A percentile compares a stretch with the other conserved stretches of the same genome.
These are phyloP conservation scores for Monosporascus sp. DNA, from an alignment of 2,329 filamentous ascomycete genomes.

Conservation along the genomic window DNA sequence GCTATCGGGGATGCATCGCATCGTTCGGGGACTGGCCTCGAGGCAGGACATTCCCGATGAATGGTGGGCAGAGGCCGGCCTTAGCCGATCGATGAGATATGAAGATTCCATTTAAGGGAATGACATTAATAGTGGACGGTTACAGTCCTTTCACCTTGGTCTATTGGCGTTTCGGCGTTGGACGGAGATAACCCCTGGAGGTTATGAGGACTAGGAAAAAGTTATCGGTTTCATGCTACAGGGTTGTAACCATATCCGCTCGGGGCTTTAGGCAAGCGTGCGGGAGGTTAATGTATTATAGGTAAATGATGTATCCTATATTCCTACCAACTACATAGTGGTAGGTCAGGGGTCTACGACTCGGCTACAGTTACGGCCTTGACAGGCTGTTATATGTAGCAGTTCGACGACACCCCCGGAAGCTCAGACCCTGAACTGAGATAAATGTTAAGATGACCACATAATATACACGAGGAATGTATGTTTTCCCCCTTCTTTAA, in stretches of 20 bases:
- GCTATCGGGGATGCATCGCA: constrained; percentile 62
- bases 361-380: too few species aligned
- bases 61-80: constrained; percentile 70
- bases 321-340: neutral
- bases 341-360: too few species aligned
- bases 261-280: neutral
- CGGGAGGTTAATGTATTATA: neutral
- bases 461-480: too few species aligned
- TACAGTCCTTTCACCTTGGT: too few species aligned
- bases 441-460: too few species aligned
- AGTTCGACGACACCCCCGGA: too few species aligned
- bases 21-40: constrained; percentile 64
- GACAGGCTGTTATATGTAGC: too few species aligned
- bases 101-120: constrained; percentile 24
- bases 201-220: neutral
- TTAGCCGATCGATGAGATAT: constrained; percentile 52
- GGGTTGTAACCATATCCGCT: too few species aligned
- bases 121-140: neutral
- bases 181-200: too few species aligned
- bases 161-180: neutral
- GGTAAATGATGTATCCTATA: neutral
- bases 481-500: too few species aligned
- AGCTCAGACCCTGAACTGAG: too few species aligned
- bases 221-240: too few species aligned
- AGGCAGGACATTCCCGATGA: constrained; percentile 75